A percentile compares a stretch with the other conserved stretches of the same genome.
Evolutionary conservation across 805 yeast genomes (phyloP).

Genomic region (Blastobotrys peoriensis): DNA sequence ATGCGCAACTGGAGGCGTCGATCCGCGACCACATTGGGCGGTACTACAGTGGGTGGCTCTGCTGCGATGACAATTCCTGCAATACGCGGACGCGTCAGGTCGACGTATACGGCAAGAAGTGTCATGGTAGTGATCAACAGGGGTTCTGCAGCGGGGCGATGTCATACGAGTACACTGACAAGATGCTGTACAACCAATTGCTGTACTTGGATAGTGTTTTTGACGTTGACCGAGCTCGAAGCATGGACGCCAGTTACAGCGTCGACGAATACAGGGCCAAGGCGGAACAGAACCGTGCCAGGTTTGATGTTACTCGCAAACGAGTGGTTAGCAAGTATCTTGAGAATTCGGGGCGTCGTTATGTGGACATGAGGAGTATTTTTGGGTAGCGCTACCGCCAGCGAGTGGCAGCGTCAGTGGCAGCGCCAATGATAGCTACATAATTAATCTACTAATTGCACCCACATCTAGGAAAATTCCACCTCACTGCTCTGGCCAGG

Average conservation of each 20-base stretch:
- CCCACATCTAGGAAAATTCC: no score
- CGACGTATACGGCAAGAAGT: conserved; percentile 82
- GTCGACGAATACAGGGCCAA: conserved; percentile 62
- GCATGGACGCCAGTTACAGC: conserved; percentile 20
- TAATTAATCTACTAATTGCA: no score
- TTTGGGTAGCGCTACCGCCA: no score
- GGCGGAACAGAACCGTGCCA: conserved; percentile 69
- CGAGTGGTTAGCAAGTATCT: conserved; percentile 64
- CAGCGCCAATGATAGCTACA: no score
- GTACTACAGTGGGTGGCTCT: conserved; percentile 82
- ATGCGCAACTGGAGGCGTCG: conserved; percentile 67
- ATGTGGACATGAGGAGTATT: conserved; percentile 78
- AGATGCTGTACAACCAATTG: conserved; percentile 78
- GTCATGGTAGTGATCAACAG: conserved; percentile 49
- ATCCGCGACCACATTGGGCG: conserved; percentile 63
- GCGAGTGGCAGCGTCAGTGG: no score
- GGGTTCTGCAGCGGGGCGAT: conserved; percentile 72
- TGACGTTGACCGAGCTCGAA: conserved; percentile 72
- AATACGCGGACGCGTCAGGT: conserved; percentile 75
- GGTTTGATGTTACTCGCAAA: conserved; percentile 47
- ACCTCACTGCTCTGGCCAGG: no score
- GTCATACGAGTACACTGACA: conserved; percentile 70
- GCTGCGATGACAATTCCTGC: conserved; percentile 82
- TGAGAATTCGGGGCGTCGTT: conserved; percentile 78
- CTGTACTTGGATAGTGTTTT: conserved; percentile 72